Conservation (phyloP, 1,139 yeast genomes). For the Nadsonia commutata region DNA sequence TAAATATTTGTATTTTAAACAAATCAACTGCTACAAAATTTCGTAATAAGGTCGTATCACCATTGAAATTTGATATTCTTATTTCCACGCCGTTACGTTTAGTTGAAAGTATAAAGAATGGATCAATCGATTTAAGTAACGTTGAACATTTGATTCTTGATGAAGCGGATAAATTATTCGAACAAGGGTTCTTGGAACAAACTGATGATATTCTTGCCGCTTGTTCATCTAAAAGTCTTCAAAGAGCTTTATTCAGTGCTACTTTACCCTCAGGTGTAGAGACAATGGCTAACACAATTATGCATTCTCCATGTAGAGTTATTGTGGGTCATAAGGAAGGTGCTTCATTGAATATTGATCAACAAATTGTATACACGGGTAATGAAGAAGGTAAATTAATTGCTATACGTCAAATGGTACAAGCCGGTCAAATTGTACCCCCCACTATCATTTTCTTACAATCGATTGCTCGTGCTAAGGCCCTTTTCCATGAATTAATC, state of each 20-base stretch:
- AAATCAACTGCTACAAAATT: conserved; percentile 65
- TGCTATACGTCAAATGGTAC: conserved; percentile 73
- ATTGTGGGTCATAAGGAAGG: conserved; percentile 92
- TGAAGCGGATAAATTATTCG: conserved; percentile 92
- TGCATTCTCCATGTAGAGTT: conserved; percentile 73
- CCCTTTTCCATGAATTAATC: conserved; percentile 77
- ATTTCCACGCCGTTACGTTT: conserved; percentile 82
- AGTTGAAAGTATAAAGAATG: conserved; percentile 59
- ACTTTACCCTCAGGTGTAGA: conserved; percentile 92
- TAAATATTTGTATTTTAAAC: conserved; percentile 55
- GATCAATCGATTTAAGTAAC: conserved; percentile 39
- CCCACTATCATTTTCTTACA: conserved; percentile 89
- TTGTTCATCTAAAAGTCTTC: conserved; percentile 37
- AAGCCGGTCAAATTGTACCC: conserved; percentile 75
- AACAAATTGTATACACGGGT: conserved; percentile 74
- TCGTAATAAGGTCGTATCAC: conserved; percentile 35
- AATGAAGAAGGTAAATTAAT: conserved; percentile 87
- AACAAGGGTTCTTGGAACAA: conserved; percentile 80
- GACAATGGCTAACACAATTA: conserved; percentile 70
- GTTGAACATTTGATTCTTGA: conserved; percentile 74
- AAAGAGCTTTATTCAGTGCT: conserved; percentile 79
- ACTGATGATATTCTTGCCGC: conserved; percentile 70
- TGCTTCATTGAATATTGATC: conserved; percentile 73
- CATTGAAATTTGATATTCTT: conserved; percentile 59
- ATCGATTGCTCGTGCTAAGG: conserved; percentile 87